These are phyloP conservation scores for Saccharomyces mikatae DNA, from an alignment of 805 yeast species.

Conservation along the genomic window DNA sequence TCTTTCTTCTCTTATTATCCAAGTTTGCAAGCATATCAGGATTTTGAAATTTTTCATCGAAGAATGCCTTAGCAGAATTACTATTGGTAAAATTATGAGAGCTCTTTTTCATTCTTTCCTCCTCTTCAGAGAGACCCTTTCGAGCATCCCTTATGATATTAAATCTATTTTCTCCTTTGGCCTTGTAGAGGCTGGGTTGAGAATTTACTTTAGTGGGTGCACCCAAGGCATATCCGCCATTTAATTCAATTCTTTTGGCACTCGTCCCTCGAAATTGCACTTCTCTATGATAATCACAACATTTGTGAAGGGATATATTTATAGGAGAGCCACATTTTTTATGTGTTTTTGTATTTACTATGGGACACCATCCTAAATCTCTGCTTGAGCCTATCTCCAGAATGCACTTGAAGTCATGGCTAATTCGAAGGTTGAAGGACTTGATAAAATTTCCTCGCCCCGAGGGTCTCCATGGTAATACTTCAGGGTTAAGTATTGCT, in stretches of 20 bases:
- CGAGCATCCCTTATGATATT: conserved; percentile 9
- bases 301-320: conserved; percentile 42
- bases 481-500: conserved; percentile 65
- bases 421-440: conserved; percentile 50
- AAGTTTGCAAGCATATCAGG: conserved; percentile 39
- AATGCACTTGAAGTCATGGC: conserved; percentile 42
- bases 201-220: conserved; percentile 44
- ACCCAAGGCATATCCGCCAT: conserved; percentile 47
- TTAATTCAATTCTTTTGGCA: conserved; percentile 70
- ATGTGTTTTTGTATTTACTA: conserved; percentile 42
- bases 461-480: conserved; percentile 36
- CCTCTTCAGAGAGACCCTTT: not conserved
- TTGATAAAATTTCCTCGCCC: conserved; percentile 18
- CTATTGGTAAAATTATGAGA: conserved; percentile 34
- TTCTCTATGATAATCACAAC: conserved; percentile 71
- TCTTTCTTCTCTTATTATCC: conserved; percentile 33
- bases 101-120: conserved; percentile 11
- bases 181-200: conserved; percentile 37
- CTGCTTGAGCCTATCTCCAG: conserved; percentile 67
- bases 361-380: conserved; percentile 62
- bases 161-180: conserved; percentile 5
- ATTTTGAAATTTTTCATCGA: conserved; percentile 41
- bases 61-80: conserved; percentile 43
- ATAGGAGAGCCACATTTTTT: conserved; percentile 53
- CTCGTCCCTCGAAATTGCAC: conserved; percentile 42